phyloP scores from a whole-genome alignment of 495 filamentous ascomycete species.

The Immersiella caudata region DNA sequence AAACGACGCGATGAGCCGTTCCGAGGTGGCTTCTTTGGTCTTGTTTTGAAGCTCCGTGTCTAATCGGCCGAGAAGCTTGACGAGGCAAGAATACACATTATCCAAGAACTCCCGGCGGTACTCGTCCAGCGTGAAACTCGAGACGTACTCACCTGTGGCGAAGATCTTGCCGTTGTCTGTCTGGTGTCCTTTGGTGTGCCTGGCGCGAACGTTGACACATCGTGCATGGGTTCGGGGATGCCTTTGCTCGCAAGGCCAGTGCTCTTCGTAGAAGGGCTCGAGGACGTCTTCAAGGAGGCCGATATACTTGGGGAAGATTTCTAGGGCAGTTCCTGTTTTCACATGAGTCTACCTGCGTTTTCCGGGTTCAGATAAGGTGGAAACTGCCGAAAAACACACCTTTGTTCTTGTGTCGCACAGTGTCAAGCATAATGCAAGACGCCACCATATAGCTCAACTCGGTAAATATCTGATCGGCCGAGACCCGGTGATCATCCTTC shows the following conservation, averaged over 20 bases:
- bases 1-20: neutral
- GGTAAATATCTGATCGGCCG: neutral
- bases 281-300: neutral
- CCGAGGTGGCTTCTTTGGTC: neutral
- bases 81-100: slow-evolving; percentile 13
- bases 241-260: slow-evolving; percentile 11
- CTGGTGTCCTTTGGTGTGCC: slow-evolving; percentile 11
- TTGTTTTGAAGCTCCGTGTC: neutral
- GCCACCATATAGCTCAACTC: slow-evolving; percentile 15
- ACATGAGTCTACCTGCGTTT: neutral
- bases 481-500: slow-evolving; percentile 1
- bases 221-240: neutral
- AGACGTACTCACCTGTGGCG: slow-evolving; percentile 6
- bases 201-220: slow-evolving; percentile 13
- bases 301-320: slow-evolving; percentile 14
- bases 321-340: slow-evolving; percentile 8
- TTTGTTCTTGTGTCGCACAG: slow-evolving; percentile 8
- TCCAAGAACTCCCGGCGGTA: slow-evolving; percentile 3
- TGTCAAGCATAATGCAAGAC: slow-evolving; percentile 17
- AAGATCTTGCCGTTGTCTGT: slow-evolving; percentile 8
- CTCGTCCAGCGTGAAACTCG: slow-evolving; percentile 9
- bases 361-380: neutral
- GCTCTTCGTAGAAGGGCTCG: slow-evolving; percentile 7
- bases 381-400: neutral
- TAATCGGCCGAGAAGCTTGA: slow-evolving; percentile 5